phyloP scores from a whole-genome alignment of 208 protist species.

The Trypanosoma cruzi region DNA sequence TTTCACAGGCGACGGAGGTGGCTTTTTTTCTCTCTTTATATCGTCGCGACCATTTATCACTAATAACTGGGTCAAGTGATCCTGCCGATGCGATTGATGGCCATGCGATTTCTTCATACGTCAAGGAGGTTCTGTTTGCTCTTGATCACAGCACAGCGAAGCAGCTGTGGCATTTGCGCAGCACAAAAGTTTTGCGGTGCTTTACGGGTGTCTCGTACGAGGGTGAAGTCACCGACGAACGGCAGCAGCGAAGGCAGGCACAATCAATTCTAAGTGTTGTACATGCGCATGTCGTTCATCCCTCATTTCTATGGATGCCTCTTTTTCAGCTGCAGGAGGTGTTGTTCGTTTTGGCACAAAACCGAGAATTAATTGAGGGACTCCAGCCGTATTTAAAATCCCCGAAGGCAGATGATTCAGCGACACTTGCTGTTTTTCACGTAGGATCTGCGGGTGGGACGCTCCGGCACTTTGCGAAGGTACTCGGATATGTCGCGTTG shows the following conservation, averaged over 20 bases:
- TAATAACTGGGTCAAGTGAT: constrained; percentile 5
- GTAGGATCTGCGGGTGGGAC: constrained; percentile 17
- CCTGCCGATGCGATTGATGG: background rate
- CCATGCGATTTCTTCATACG: constrained; percentile 39
- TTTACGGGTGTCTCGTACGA: constrained; percentile 50
- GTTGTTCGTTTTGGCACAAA: constrained; percentile 44
- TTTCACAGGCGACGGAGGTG: constrained; percentile 59
- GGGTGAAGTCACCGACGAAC: constrained; percentile 22
- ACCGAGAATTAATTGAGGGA: constrained; percentile 37
- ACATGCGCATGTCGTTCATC: constrained; percentile 57
- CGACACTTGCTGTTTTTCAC: background rate
- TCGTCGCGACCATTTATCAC: background rate
- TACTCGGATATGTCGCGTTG: constrained; percentile 65
- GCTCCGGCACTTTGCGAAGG: constrained; percentile 27
- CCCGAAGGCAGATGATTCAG: background rate
- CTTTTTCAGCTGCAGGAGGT: constrained; percentile 76
- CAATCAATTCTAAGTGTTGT: constrained; percentile 65
- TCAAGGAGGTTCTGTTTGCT: constrained; percentile 51
- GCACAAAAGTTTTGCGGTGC: constrained; percentile 36
- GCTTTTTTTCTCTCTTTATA: constrained; percentile 64
- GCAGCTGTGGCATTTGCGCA: constrained; percentile 65
- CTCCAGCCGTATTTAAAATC: background rate
- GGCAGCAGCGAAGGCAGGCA: constrained; percentile 45
- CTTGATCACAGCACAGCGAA: constrained; percentile 77
- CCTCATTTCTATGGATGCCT: constrained; percentile 84